These are phyloP conservation scores for Marchantia paleacea DNA, from an alignment of 225 moss, liverwort and hornwort species.

Conservation along the genomic window DNA sequence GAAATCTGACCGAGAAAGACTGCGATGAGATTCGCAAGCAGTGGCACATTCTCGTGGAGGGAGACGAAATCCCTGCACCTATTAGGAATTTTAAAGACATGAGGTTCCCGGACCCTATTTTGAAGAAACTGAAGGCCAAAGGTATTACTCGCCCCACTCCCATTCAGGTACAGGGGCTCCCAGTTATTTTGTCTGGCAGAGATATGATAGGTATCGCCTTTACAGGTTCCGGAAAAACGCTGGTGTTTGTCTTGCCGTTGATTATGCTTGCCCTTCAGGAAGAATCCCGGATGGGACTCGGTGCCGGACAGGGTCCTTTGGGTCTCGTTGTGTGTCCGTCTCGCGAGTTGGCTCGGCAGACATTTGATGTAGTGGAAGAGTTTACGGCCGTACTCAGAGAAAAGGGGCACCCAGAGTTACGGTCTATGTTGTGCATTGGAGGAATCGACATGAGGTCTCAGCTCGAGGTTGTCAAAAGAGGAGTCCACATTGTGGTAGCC, in stretches of 20 bases:
- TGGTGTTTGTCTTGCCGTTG: slow-evolving; percentile 47
- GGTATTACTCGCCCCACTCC: slow-evolving; percentile 52
- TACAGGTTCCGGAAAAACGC: slow-evolving; percentile 49
- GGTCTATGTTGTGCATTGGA: slow-evolving; percentile 57
- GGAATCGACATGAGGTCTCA: slow-evolving; percentile 58
- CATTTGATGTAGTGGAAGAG: slow-evolving; percentile 53
- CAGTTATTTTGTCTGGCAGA: slow-evolving; percentile 46
- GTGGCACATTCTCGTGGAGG: slow-evolving; percentile 54
- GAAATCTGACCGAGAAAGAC: slow-evolving; percentile 35
- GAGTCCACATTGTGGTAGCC: slow-evolving; percentile 55
- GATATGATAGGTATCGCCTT: slow-evolving; percentile 57
- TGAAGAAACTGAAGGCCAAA: slow-evolving; percentile 47
- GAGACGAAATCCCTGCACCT: slow-evolving; percentile 43
- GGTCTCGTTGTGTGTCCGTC: slow-evolving; percentile 52
- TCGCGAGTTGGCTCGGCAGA: slow-evolving; percentile 49
- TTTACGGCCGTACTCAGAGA: slow-evolving; percentile 38
- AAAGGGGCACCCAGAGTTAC: slow-evolving; percentile 44
- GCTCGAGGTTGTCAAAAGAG: slow-evolving; percentile 51
- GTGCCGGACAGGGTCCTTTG: slow-evolving; percentile 43
- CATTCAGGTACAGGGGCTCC: slow-evolving; percentile 54
- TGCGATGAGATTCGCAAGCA: slow-evolving; percentile 49
- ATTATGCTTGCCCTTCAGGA: slow-evolving; percentile 50
- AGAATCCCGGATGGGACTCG: slow-evolving; percentile 33
- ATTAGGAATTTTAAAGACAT: slow-evolving; percentile 47
- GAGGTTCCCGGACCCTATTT: slow-evolving; percentile 44